phyloP scores from a whole-genome alignment of 139 green algal genomes.

The Desmodesmus armatus region DNA sequence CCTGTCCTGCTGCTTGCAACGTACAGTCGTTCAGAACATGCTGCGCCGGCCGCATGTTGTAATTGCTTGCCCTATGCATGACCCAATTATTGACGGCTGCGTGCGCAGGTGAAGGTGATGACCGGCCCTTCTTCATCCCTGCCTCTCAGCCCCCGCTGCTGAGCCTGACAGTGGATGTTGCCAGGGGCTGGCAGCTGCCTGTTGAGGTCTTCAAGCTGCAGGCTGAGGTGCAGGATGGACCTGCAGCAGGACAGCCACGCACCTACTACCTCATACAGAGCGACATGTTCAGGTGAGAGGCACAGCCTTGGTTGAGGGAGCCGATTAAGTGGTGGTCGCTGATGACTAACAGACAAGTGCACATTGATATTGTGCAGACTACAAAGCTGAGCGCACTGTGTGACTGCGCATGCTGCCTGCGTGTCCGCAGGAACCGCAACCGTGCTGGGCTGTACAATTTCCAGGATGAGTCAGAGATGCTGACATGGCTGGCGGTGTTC shows the following conservation, averaged over 20 bases:
- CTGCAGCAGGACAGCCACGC: not conserved
- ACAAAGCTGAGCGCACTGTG: too few relatives aligned
- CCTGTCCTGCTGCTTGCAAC: too few relatives aligned
- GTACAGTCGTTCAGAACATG: too few relatives aligned
- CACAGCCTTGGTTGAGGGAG: too few relatives aligned
- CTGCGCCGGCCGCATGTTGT: too few relatives aligned
- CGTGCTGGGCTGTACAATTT: conserved; percentile 25
- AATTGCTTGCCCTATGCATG: too few relatives aligned
- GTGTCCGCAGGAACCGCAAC: conserved; percentile 11
- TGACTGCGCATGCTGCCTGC: too few relatives aligned
- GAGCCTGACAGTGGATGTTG: conserved; percentile 1
- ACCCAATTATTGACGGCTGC: too few relatives aligned
- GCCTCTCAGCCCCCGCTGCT: not conserved
- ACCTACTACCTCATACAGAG: conserved; percentile 14
- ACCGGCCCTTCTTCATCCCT: not conserved
- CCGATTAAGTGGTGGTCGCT: too few relatives aligned
- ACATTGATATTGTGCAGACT: too few relatives aligned
- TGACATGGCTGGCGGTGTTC: conserved; percentile 53
- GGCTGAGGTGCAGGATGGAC: not conserved
- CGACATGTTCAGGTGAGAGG: not conserved
- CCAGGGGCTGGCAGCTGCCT: not conserved
- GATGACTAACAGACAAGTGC: too few relatives aligned
- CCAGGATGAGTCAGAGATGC: conserved; percentile 50
- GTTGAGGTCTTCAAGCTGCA: conserved; percentile 24
- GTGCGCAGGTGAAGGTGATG: too few relatives aligned